Conservation (phyloP, 805 yeast species). For the Hanseniaspora lachancei region DNA sequence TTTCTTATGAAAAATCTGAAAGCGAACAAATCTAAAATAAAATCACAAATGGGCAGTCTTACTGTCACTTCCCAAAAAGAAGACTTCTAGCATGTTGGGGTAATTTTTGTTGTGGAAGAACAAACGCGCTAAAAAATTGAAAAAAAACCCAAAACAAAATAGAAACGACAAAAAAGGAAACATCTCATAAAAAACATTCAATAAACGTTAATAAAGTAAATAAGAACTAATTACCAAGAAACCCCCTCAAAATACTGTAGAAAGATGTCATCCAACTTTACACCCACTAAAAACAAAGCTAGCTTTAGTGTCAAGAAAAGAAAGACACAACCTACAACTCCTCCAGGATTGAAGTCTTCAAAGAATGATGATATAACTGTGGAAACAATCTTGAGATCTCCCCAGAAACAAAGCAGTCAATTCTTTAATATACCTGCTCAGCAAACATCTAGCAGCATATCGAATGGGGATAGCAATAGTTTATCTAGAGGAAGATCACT, state of each 20-base stretch:
- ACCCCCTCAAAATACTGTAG: neutral
- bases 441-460: neutral
- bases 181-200: neutral
- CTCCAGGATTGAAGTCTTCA: neutral
- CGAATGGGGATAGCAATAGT: neutral
- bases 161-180: neutral
- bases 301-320: neutral
- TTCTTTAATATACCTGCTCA: neutral
- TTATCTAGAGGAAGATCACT: constrained; percentile 1
- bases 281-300: neutral
- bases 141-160: neutral
- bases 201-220: too few relatives aligned
- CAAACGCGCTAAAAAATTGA: neutral
- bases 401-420: constrained; percentile 12
- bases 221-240: neutral
- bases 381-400: constrained; percentile 12
- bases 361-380: constrained; percentile 2
- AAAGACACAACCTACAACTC: neutral
- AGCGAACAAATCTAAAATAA: too few relatives aligned
- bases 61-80: too few relatives aligned
- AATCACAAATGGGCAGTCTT: too few relatives aligned
- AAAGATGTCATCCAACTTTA: neutral
- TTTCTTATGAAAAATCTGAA: too few relatives aligned
- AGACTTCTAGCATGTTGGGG: too few relatives aligned
- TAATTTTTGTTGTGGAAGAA: neutral